Percentiles rank a stretch among this genome's conserved stretches.
phyloP scores from a whole-genome alignment of 2,329 filamentous ascomycete genomes.

The Pyricularia grisea region DNA sequence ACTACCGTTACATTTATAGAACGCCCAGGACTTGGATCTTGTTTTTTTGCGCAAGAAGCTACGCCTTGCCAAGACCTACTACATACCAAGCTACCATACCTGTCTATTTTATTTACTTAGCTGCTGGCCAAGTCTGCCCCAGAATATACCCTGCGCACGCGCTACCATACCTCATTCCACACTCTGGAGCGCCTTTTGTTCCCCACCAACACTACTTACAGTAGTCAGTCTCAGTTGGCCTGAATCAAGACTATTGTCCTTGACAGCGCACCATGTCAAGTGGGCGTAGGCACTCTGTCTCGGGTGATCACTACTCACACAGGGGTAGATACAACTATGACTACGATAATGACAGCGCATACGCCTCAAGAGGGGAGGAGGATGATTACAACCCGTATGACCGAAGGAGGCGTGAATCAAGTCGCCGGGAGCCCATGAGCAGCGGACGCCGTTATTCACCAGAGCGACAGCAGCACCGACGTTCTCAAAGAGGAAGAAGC shows the following conservation, averaged over 20 bases:
- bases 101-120: not conserved
- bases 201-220: not conserved
- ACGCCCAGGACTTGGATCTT: not conserved
- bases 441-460: not conserved
- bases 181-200: not conserved
- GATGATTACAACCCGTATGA: not conserved
- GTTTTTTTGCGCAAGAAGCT: not conserved
- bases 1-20: not conserved
- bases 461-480: not conserved
- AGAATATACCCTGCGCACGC: not conserved
- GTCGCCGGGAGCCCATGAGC: not conserved
- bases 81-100: not conserved
- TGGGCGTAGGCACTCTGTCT: conserved; percentile 2
- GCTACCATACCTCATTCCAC: not conserved
- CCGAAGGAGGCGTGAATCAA: not conserved
- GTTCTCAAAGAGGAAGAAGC: not conserved
- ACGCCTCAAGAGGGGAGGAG: not conserved
- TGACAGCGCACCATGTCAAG: not conserved
- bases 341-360: not conserved
- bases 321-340: not conserved
- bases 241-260: not conserved
- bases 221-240: not conserved
- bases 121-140: not conserved
- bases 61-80: not conserved
- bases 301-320: not conserved